A percentile compares a stretch with the other conserved stretches of the same genome.
These are phyloP conservation scores for Boletus pseudopeckii DNA, from an alignment of 768 basidiomycete species.

Conservation along the genomic window DNA sequence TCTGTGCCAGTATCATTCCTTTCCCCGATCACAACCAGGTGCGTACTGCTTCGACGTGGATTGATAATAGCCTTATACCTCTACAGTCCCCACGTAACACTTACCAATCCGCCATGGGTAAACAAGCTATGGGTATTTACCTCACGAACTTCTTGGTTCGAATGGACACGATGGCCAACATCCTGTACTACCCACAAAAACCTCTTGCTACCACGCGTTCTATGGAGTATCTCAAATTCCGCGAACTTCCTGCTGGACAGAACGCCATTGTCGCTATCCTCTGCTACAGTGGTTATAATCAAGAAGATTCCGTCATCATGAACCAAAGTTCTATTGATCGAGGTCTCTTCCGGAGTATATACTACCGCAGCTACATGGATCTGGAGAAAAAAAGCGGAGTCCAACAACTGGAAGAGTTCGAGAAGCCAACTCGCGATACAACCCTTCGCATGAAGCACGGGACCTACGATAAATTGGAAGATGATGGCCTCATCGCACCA, in stretches of 20 bases:
- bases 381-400: slow-evolving; percentile 95
- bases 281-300: slow-evolving; percentile 99
- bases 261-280: slow-evolving; percentile 98
- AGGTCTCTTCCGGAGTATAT: slow-evolving; percentile 97
- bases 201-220: slow-evolving; percentile 97
- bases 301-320: slow-evolving; percentile 99
- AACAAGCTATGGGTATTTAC: slow-evolving; percentile 99
- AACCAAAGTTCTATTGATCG: slow-evolving; percentile 98
- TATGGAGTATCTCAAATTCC: slow-evolving; percentile 99
- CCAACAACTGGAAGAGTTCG: slow-evolving; percentile 91
- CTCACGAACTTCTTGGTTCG: slow-evolving; percentile 97
- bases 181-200: slow-evolving; percentile 98
- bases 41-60: slow-evolving; percentile 25
- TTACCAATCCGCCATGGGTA: slow-evolving; percentile 99
- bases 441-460: slow-evolving; percentile 97
- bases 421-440: slow-evolving; percentile 90
- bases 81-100: slow-evolving; percentile 96
- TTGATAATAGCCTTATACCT: slow-evolving; percentile 2
- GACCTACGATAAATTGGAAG: slow-evolving; percentile 97
- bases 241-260: slow-evolving; percentile 97
- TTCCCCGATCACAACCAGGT: slow-evolving; percentile 99
- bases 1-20: slow-evolving; percentile 98
- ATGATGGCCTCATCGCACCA: slow-evolving; percentile 93
- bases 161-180: slow-evolving; percentile 99
- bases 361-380: slow-evolving; percentile 98